phyloP scores from a whole-genome alignment of 352 stramenopile genomes.

The Phytopythium delawarense region DNA sequence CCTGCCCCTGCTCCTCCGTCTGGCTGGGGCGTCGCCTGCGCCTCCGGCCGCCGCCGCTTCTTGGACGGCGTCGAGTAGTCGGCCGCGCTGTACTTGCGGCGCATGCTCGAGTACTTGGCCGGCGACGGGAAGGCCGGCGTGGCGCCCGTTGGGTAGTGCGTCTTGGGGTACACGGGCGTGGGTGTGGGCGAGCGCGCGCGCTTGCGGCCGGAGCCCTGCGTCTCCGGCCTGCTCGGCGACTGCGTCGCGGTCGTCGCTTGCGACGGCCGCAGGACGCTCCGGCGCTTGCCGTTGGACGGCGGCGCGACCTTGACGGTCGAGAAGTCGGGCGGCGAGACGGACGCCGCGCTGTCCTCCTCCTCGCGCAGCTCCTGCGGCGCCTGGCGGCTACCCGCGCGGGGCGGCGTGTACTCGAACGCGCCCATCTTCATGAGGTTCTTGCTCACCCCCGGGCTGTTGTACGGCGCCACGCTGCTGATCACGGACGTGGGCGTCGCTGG shows the following conservation, averaged over 20 bases:
- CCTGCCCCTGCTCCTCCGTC: constrained; percentile 23
- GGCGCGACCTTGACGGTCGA: constrained; percentile 30
- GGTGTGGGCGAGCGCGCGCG: constrained; percentile 36
- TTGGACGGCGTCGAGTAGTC: constrained; percentile 44
- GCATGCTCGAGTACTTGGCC: constrained; percentile 35
- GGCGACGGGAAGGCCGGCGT: constrained; percentile 28
- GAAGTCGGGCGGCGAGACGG: constrained; percentile 49
- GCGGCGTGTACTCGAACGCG: constrained; percentile 72
- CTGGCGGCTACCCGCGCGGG: constrained; percentile 20
- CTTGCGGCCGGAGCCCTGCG: constrained; percentile 32
- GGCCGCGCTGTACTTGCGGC: constrained; percentile 63
- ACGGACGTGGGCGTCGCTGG: constrained; percentile 53
- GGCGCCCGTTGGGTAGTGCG: constrained; percentile 29
- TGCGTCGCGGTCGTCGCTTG: not conserved
- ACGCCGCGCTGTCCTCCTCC: constrained; percentile 23
- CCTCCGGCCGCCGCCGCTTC: constrained; percentile 15
- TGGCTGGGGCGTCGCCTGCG: constrained; percentile 16
- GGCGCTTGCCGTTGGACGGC: not conserved
- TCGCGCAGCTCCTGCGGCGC: constrained; percentile 11
- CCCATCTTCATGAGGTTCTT: constrained; percentile 82
- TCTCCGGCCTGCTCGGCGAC: not conserved
- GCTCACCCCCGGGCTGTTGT: constrained; percentile 55
- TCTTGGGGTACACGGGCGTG: constrained; percentile 42
- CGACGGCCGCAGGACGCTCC: not conserved
- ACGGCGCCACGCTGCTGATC: constrained; percentile 69